Percentiles rank a stretch among this genome's conserved stretches.
phyloP scores from a whole-genome alignment of 176 grass and related monocot species.

The Saccharum officinarum region DNA sequence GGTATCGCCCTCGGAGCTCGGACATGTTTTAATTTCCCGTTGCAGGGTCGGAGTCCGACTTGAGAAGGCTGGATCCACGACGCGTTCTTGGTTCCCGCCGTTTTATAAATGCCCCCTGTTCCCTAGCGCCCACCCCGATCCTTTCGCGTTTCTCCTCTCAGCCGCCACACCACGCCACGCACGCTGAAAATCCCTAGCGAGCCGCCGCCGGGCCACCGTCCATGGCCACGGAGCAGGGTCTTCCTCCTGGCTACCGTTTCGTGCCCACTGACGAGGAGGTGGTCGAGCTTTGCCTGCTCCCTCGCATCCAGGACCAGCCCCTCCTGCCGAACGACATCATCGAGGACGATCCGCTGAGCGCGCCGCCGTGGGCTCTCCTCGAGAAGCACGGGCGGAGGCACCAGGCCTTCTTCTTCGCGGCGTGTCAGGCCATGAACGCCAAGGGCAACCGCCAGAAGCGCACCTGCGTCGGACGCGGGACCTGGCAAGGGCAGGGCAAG shows the following conservation, averaged over 20 bases:
- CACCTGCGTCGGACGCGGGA: neutral
- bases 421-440: neutral
- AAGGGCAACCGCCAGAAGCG: neutral
- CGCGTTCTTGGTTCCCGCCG: no score
- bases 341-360: neutral
- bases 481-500: conserved; percentile 1
- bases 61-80: no score
- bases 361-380: neutral
- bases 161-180: no score
- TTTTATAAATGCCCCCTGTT: neutral
- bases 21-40: no score
- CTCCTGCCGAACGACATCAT: neutral
- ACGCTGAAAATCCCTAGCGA: neutral
- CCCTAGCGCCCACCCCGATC: no score
- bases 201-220: no score
- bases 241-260: neutral
- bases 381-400: neutral
- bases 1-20: no score
- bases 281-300: neutral
- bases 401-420: conserved; percentile 14
- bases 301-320: neutral
- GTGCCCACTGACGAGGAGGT: neutral
- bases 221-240: no score
- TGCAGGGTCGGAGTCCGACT: no score
- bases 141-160: no score